These are phyloP conservation scores for Emergomyces pasteurianus DNA, from an alignment of 2,329 filamentous ascomycete species.

Conservation along the genomic window DNA sequence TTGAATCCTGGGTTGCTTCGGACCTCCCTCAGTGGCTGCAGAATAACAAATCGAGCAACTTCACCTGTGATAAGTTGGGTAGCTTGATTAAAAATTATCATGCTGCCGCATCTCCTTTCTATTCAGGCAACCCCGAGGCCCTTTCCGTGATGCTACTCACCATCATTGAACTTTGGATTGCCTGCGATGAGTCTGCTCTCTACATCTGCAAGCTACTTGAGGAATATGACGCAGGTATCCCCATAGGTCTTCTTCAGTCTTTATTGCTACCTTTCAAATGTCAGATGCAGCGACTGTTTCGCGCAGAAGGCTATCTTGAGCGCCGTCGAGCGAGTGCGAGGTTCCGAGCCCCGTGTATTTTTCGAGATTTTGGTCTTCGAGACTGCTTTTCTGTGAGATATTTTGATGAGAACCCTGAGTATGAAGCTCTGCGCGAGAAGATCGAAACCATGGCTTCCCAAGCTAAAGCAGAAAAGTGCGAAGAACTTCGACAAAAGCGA, in stretches of 20 bases:
- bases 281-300: slow-evolving; percentile 36
- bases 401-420: slow-evolving; percentile 32
- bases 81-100: slow-evolving; percentile 5
- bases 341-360: slow-evolving; percentile 21
- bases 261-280: slow-evolving; percentile 33
- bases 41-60: slow-evolving; percentile 10
- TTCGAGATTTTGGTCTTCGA: slow-evolving; percentile 23
- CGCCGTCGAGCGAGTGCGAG: slow-evolving; percentile 17
- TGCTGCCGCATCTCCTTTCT: not conserved
- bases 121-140: slow-evolving; percentile 27
- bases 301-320: slow-evolving; percentile 38
- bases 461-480: no score
- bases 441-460: no score
- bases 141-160: slow-evolving; percentile 46
- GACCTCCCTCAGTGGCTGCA: slow-evolving; percentile 31
- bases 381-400: slow-evolving; percentile 39
- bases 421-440: no score
- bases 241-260: slow-evolving; percentile 25
- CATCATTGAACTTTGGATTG: slow-evolving; percentile 47
- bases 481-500: slow-evolving; percentile 11
- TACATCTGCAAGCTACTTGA: slow-evolving; percentile 27
- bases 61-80: slow-evolving; percentile 8
- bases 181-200: slow-evolving; percentile 39
- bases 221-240: slow-evolving; percentile 39
- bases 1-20: slow-evolving; percentile 40